phyloP scores from a whole-genome alignment of 2,329 filamentous ascomycete genomes.

The Domatiomyces globalis region DNA sequence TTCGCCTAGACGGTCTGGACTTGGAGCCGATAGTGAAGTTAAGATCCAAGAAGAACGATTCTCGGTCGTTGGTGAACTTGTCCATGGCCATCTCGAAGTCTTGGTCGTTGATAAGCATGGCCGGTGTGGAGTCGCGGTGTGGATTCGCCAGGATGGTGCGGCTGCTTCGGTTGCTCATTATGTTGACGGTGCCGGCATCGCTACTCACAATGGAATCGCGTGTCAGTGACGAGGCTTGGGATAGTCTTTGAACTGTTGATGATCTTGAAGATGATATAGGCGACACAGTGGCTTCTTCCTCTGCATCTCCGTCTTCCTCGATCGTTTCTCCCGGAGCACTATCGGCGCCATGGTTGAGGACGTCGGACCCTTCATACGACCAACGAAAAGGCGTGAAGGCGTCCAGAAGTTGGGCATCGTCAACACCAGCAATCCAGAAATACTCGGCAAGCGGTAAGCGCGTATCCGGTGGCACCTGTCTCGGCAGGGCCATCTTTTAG shows the following conservation, averaged over 20 bases:
- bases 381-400: conserved; percentile 21
- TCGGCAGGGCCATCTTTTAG: neutral
- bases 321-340: conserved; percentile 42
- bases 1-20: conserved; percentile 34
- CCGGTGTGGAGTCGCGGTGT: conserved; percentile 17
- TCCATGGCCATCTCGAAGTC: conserved; percentile 88
- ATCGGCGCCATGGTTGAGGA: conserved; percentile 23
- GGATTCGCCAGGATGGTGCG: conserved; percentile 37
- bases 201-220: conserved; percentile 37
- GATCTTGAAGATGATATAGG: conserved; percentile 26
- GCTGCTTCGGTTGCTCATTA: conserved; percentile 51
- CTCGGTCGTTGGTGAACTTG: conserved; percentile 91
- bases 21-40: conserved; percentile 43
- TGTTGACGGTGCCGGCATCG: conserved; percentile 32
- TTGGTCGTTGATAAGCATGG: conserved; percentile 47
- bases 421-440: conserved; percentile 47
- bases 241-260: conserved; percentile 29
- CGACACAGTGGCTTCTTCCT: conserved; percentile 31
- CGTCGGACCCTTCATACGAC: conserved; percentile 22
- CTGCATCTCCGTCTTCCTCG: conserved; percentile 44
- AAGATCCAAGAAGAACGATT: conserved; percentile 84
- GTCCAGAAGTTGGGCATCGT: conserved; percentile 33
- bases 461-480: neutral
- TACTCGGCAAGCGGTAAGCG: conserved; percentile 45
- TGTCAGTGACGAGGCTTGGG: conserved; percentile 23